Base-by-base conservation (phyloP, 2,329 filamentous ascomycete genomes). In the Talaromyces sp. region DNA sequence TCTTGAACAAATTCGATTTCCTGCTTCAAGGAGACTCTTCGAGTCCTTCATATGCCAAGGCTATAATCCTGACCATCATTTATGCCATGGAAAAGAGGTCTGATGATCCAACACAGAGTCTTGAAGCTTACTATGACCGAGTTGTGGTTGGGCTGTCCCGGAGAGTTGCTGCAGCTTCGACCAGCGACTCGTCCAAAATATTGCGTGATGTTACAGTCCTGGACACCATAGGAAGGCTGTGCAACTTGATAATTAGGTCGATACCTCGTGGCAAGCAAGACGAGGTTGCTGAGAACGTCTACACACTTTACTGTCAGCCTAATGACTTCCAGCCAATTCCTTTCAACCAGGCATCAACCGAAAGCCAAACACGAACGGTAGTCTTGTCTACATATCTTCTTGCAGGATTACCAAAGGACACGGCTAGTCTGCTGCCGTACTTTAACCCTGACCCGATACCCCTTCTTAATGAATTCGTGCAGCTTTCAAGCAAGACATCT, bases 1-100 rank as follows among this genome's bases (percentile, higher is more conserved):
- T 89, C 30, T 82, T 88, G 70, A 88, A 84, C 75, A 88, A 87
- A 67, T 74, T 88, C 30, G 81, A 83, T 56, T 72, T 82, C 17
- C 78, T 87, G 42, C 77, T 86, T 30, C 78, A 82, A 61, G 73
- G 77, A 32, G 77, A 74, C 25, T 62, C 66, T 27, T 71, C 81
- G 3, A 78, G 81, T 13, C 75, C 79, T 7, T 73, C 75, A 4
- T 89, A 88, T 67, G 79, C 85, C n/a, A 77, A 79, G 25, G 82
- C 84, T 7, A 80, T 89, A 5, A 75, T 89, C 2, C 79, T 85
- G 27, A 86, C 86, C 1, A 77, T 88, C 55, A 75, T 88, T 2
- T 88, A 85, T 70, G 83, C 85, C 2, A 82, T 89, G 72, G 80
- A 80, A 30, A 79, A 82, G 65, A 82, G 83, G 62, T 72, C 75